A percentile compares a stretch with the other conserved stretches of the same genome.
Conservation (phyloP, 176 grass and related monocot genomes). For the Saccharum spontaneum region DNA sequence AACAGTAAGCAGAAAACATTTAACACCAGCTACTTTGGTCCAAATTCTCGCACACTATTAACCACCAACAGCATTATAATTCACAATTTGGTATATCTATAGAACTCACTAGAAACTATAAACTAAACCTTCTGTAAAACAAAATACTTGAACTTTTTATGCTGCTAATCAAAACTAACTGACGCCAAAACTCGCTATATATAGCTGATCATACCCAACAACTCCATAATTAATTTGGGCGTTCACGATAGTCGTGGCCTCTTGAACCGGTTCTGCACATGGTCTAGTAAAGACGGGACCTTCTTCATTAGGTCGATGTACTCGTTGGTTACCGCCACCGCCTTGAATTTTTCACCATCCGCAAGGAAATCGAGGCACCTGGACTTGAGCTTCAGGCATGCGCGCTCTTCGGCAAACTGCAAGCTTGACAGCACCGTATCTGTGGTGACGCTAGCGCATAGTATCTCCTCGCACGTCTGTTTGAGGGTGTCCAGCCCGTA, state of each 20-base stretch:
- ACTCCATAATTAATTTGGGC: background rate
- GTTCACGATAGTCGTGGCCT: background rate
- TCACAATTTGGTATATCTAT: too few relatives aligned
- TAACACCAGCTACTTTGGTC: too few relatives aligned
- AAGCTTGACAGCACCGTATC: background rate
- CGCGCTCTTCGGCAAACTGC: background rate
- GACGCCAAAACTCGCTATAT: background rate
- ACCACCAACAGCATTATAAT: too few relatives aligned
- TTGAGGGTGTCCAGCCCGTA: conserved; percentile 4
- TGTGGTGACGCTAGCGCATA: background rate
- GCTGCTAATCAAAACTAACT: background rate
- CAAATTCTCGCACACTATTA: too few relatives aligned
- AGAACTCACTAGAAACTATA: too few relatives aligned
- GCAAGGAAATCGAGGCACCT: conserved; percentile 38
- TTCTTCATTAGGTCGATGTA: conserved; percentile 19
- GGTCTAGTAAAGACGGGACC: background rate
- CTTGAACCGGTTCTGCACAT: conserved; percentile 16
- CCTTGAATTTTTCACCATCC: background rate
- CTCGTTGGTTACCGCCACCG: background rate
- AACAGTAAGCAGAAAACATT: too few relatives aligned
- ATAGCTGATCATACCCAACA: background rate
- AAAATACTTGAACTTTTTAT: background rate
- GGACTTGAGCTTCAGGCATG: background rate
- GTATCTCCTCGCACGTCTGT: conserved; percentile 4
- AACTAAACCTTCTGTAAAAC: background rate